These are phyloP conservation scores for Mesotaenium endlicherianum DNA, from an alignment of 139 green algal species.

Conservation along the genomic window DNA sequence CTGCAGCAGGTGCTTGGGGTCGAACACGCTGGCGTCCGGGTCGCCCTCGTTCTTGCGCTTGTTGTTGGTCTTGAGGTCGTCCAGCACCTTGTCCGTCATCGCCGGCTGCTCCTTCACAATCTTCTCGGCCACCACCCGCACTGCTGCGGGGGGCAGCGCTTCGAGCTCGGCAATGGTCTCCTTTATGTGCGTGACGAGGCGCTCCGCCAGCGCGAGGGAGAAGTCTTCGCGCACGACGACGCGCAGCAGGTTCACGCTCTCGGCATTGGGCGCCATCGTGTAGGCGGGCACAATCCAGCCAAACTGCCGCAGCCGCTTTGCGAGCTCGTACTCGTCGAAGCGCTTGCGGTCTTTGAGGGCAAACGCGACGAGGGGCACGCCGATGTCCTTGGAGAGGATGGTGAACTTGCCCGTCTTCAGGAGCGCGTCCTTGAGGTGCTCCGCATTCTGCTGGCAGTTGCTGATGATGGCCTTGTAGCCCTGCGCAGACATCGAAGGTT, in stretches of 20 bases:
- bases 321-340: conserved; percentile 54
- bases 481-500: conserved; percentile 11
- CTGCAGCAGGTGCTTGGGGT: not conserved
- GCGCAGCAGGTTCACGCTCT: conserved; percentile 38
- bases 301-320: conserved; percentile 37
- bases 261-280: conserved; percentile 53
- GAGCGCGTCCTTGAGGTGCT: conserved; percentile 22
- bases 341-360: conserved; percentile 27
- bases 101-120: not conserved
- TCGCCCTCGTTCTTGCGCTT: not conserved
- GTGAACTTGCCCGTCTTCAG: conserved; percentile 35
- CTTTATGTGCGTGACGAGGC: conserved; percentile 14
- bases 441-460: conserved; percentile 38
- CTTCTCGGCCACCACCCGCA: not conserved
- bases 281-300: conserved; percentile 55
- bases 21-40: not conserved
- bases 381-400: conserved; percentile 52
- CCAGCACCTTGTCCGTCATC: not conserved
- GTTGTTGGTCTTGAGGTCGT: not conserved
- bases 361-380: conserved; percentile 52
- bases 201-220: conserved; percentile 23
- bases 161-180: not conserved
- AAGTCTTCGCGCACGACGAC: conserved; percentile 45
- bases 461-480: conserved; percentile 52
- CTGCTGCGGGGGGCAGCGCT: not conserved